These are phyloP conservation scores for Vaccinium vitisidaea DNA, from an alignment of 148 eudicot species.

Conservation along the genomic window DNA sequence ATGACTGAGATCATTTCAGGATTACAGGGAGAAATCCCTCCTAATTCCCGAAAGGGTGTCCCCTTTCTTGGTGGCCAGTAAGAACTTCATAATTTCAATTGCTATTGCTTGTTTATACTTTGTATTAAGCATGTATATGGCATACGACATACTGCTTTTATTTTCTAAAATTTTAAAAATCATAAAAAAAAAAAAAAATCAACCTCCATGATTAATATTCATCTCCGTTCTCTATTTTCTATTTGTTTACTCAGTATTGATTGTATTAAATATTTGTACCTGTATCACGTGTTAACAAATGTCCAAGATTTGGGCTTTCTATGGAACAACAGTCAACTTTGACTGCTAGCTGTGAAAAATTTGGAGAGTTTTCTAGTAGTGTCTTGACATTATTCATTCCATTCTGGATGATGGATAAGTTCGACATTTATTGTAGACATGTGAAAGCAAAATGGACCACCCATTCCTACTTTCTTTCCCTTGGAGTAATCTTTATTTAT, in stretches of 20 bases:
- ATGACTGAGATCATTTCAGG: slow-evolving; percentile 67
- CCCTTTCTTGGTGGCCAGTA: slow-evolving; percentile 62
- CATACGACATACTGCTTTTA: neutral
- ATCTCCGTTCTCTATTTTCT: neutral
- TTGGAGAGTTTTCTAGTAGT: neutral
- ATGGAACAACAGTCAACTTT: neutral
- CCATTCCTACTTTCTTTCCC: too few relatives aligned
- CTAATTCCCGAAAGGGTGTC: slow-evolving; percentile 42
- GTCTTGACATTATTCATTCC: neutral
- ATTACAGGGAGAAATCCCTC: slow-evolving; percentile 57
- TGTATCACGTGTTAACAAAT: neutral
- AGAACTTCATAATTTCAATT: slow-evolving; percentile 14
- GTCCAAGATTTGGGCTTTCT: neutral
- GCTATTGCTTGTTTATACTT: too few relatives aligned
- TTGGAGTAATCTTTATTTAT: neutral
- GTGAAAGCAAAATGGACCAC: neutral
- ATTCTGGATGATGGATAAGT: neutral
- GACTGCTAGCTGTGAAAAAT: neutral
- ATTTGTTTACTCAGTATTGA: neutral
- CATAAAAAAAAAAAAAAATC: too few relatives aligned
- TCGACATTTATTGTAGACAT: neutral
- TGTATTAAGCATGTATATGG: too few relatives aligned
- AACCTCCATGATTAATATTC: neutral
- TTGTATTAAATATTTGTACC: neutral
- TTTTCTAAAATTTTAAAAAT: too few relatives aligned